Percentiles rank a stretch among this genome's conserved stretches.
These are phyloP conservation scores for Pyrenophora seminiperda DNA, from an alignment of 2,329 filamentous ascomycete genomes.

Conservation along the genomic window DNA sequence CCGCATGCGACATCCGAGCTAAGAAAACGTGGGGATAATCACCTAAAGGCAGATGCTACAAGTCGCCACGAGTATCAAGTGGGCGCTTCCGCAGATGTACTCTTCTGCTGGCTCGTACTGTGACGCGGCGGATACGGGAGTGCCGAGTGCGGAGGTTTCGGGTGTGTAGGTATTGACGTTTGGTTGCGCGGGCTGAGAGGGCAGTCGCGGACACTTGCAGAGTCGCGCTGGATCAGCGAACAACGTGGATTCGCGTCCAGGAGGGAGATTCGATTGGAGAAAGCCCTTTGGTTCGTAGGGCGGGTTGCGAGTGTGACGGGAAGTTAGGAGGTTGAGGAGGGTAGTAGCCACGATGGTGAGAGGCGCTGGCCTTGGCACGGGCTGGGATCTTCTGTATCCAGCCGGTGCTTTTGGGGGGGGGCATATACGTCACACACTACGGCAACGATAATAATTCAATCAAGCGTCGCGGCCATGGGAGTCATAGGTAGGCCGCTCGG, in stretches of 20 bases:
- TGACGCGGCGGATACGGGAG: conserved; percentile 41
- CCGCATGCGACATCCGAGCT: conserved; percentile 29
- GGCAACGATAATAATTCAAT: conserved; percentile 1
- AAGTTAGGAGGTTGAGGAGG: conserved; percentile 26
- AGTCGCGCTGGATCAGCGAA: conserved; percentile 33
- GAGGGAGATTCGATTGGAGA: conserved; percentile 27
- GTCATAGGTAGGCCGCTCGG: not conserved
- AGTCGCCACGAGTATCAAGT: conserved; percentile 47
- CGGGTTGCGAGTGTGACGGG: conserved; percentile 37
- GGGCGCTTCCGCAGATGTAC: conserved; percentile 50
- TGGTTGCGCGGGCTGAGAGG: conserved; percentile 22
- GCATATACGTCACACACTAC: conserved; percentile 8
- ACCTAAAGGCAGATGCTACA: conserved; percentile 49
- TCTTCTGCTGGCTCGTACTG: conserved; percentile 37
- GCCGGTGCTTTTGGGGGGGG: not conserved
- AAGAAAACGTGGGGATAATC: conserved; percentile 38
- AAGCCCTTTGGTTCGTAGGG: conserved; percentile 38
- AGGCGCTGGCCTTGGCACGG: conserved; percentile 27
- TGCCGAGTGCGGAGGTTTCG: conserved; percentile 34
- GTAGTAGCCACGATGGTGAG: conserved; percentile 23
- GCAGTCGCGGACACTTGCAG: conserved; percentile 26
- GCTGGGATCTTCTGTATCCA: conserved; percentile 16
- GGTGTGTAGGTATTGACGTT: conserved; percentile 28
- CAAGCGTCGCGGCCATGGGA: not conserved
- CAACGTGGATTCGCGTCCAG: conserved; percentile 32